Evolutionary conservation across 192 early-diverging fungal species (phyloP).

Genomic region (Endogone sp.): DNA sequence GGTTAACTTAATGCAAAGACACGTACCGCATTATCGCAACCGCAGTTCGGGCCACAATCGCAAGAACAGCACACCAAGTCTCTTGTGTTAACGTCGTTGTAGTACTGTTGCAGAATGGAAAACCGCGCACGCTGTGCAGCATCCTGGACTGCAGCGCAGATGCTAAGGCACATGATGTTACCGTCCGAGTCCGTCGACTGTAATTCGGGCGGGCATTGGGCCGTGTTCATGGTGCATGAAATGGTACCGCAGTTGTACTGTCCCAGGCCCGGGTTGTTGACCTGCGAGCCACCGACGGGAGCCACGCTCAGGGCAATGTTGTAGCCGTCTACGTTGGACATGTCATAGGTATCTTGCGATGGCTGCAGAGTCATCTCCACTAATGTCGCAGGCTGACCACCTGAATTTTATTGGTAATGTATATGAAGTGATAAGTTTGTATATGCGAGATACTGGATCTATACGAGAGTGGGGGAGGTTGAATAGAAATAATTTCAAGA

Average conservation of each 20-base stretch:
- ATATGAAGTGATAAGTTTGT: no score
- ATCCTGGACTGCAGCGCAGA: not conserved
- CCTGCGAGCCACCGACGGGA: not conserved
- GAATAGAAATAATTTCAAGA: no score
- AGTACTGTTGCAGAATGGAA: not conserved
- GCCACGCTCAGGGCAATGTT: conserved; percentile 22
- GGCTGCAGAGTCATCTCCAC: not conserved
- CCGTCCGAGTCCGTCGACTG: not conserved
- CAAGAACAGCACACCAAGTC: not conserved
- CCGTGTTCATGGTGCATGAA: not conserved
- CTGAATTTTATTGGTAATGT: no score
- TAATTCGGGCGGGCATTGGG: not conserved
- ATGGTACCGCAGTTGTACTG: not conserved
- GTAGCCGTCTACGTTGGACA: conserved; percentile 29
- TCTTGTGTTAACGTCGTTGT: conserved; percentile 1
- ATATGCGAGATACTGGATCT: no score
- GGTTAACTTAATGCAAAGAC: no score
- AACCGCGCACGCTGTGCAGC: not conserved
- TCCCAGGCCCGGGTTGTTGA: not conserved
- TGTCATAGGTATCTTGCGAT: conserved; percentile 20
- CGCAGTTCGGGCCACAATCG: conserved; percentile 17
- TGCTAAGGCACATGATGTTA: not conserved
- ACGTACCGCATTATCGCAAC: no score
- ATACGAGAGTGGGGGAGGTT: no score
- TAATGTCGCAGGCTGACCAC: not conserved